A percentile compares a stretch with the other conserved stretches of the same genome.
These are phyloP conservation scores for Neoascochyta sp. DNA, from an alignment of 2,329 filamentous ascomycete genomes.

Conservation along the genomic window DNA sequence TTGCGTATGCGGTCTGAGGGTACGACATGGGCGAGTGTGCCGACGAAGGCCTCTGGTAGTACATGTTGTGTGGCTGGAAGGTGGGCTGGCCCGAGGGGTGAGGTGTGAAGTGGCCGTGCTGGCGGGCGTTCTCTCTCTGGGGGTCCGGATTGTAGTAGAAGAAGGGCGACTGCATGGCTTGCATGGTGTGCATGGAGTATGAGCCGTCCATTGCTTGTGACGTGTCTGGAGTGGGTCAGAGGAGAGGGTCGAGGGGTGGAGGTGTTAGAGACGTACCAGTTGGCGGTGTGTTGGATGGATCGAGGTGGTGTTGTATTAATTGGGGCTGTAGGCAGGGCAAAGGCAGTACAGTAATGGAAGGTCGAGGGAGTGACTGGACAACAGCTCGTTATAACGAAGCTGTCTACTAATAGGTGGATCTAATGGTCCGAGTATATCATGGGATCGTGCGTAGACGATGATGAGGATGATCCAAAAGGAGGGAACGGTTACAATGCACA, in stretches of 20 bases:
- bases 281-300: slow-evolving; percentile 9
- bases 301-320: slow-evolving; percentile 24
- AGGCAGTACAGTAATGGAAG: slow-evolving; percentile 19
- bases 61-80: slow-evolving; percentile 46
- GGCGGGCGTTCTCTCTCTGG: slow-evolving; percentile 60
- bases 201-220: slow-evolving; percentile 60
- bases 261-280: background rate
- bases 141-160: slow-evolving; percentile 84
- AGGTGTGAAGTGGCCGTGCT: slow-evolving; percentile 72
- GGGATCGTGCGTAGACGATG: slow-evolving; percentile 25
- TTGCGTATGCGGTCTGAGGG: slow-evolving; percentile 53
- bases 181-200: slow-evolving; percentile 50
- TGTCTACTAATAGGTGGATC: slow-evolving; percentile 39
- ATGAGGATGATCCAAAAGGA: slow-evolving; percentile 34
- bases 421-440: slow-evolving; percentile 32
- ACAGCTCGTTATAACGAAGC: slow-evolving; percentile 39
- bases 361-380: slow-evolving; percentile 42
- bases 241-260: background rate
- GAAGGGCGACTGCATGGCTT: slow-evolving; percentile 69
- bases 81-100: slow-evolving; percentile 40
- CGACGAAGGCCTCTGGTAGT: slow-evolving; percentile 55
- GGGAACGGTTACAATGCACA: slow-evolving; percentile 38
- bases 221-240: slow-evolving; percentile 14
- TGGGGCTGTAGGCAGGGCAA: slow-evolving; percentile 19
- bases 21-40: slow-evolving; percentile 57